Base-by-base conservation (phyloP, 116 monocot genomes). In the Cymodocea nodosa region DNA sequence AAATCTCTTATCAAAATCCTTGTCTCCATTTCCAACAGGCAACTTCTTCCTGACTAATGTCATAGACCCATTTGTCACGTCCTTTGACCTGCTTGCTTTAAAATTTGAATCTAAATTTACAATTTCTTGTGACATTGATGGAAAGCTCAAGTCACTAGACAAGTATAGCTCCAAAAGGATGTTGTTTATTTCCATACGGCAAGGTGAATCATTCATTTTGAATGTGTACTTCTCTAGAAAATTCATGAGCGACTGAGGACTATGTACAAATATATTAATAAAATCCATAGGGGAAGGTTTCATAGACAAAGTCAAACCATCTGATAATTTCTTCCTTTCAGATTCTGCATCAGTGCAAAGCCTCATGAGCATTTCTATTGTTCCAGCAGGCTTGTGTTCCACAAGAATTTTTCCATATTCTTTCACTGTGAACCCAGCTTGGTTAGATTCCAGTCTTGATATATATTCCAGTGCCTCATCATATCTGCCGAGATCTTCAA, bases 321-420 rank as follows among this genome's bases (percentile, higher is more conserved):
- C 81, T 19, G 73, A 75, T 52, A 23, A 65, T 62, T 68, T 75
- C 56, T 64, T 74, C 57, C 66, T 75, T 51, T 40, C 58, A 56
- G 75, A 73, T 60, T 79, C 82, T 34, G 58, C 59, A 62, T 50
- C 39, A 24, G 81, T 83, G 77, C 95, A 97, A 54, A 97, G 73
- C 62, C 74, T 81, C 70, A 97, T 70, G n/a, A 97, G 73, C 70
- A 90, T 81, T 68, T 78, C 80, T 79, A 85, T 80, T 34, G 87
- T 90, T 75, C 85, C 77, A 70, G 63, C 71, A 37, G 95, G 80
- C 52, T 49, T 85, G 67, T 90, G 91, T 35, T 90, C 91, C 52
- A 97, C 77, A 73, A 97, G 88, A 78, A 91, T 84, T 66, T 97
- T 97, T 34, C 95, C 95, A 77, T 97, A 91, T 66, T 97, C 85